Base-by-base conservation (phyloP, 2,329 filamentous ascomycete genomes). In the Penicillium sp. region DNA sequence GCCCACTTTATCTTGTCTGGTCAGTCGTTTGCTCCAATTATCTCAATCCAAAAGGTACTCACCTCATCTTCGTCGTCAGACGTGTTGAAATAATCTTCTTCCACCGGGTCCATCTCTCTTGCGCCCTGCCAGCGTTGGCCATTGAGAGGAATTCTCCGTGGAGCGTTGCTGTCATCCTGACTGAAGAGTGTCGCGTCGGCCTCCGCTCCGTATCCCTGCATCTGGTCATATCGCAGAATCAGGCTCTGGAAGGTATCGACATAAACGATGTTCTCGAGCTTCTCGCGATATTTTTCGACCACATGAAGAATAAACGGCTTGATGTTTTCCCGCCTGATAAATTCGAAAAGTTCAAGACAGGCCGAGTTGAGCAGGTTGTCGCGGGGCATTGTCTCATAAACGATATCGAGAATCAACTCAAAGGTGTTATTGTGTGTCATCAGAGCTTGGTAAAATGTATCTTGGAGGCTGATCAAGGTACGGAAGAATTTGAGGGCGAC, bases 321-420 rank as follows among this genome's bases (percentile, higher is more conserved):
- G 66, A 92, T 82, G 53, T 86, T 86, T 66, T 95, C 90, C 69
- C 87, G 86, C 70, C 88, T 91, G 66, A 97, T 89, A 67, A 88
- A 91, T 67, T 96, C 91, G 62, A 99, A 97, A 41, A 99, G 84
- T 68, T 99, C 94, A 10, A 97, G 81, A 65, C 91, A 96, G 9
- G 92, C 93, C 0, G 93, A 97, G 72, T 94, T 95, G 31, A 97
- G 81, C 3, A 99, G 81, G 64, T 97, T 97, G 73, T 99, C 93
- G 40, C 91, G 85, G 1, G 92, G 90, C 84, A 97, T 88, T 0
- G 91, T 94, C 62, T 89, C 85, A 53, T 88, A 83, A 33, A 97
- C 83, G 36, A 97, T 87, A 62, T 94, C 85, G 14, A 99, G 79
- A 33, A 97, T 89, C 0, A 91, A 89, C 38, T 88, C 89, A 56